These are phyloP conservation scores for Venustampulla echinocandica DNA, from an alignment of 495 filamentous ascomycete genomes.

Conservation along the genomic window DNA sequence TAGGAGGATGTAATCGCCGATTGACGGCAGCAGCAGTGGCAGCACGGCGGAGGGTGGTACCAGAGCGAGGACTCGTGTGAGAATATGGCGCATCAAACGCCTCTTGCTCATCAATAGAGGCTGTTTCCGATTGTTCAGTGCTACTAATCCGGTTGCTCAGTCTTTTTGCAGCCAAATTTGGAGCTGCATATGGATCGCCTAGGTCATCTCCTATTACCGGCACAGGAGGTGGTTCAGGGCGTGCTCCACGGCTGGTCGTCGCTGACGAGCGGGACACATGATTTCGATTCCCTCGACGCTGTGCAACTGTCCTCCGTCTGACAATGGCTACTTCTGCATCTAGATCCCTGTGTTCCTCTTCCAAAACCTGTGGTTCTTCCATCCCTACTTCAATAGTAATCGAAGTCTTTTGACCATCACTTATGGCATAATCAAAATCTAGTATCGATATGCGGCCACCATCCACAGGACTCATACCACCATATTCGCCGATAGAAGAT, in stretches of 20 bases:
- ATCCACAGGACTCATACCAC: conserved; percentile 68
- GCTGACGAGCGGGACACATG: conserved; percentile 11
- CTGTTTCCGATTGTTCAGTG: conserved; percentile 24
- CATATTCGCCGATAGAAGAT: conserved; percentile 52
- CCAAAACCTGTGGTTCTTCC: conserved; percentile 55
- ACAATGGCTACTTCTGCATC: conserved; percentile 78
- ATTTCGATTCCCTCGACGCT: conserved; percentile 31
- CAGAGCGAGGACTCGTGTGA: conserved; percentile 69
- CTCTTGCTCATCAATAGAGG: conserved; percentile 42
- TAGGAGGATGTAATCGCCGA: conserved; percentile 47
- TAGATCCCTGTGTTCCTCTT: conserved; percentile 68
- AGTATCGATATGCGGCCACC: conserved; percentile 70
- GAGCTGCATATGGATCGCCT: conserved; percentile 14
- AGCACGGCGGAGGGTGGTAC: conserved; percentile 65
- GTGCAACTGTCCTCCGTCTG: conserved; percentile 61
- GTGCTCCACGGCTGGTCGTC: conserved; percentile 4
- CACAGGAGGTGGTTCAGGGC: conserved; percentile 11
- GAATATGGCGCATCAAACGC: conserved; percentile 63
- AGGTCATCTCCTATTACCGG: conserved; percentile 6
- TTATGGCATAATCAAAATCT: conserved; percentile 58
- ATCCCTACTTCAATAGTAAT: conserved; percentile 69
- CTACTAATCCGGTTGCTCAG: conserved; percentile 13
- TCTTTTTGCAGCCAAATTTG: conserved; percentile 23
- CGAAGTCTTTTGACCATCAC: conserved; percentile 45
- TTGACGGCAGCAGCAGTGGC: conserved; percentile 70